Percentiles rank a stretch among this genome's conserved stretches.
Evolutionary conservation across 2,329 filamentous ascomycete genomes (phyloP).

Genomic region (Penicillium aurantiogriseum): DNA sequence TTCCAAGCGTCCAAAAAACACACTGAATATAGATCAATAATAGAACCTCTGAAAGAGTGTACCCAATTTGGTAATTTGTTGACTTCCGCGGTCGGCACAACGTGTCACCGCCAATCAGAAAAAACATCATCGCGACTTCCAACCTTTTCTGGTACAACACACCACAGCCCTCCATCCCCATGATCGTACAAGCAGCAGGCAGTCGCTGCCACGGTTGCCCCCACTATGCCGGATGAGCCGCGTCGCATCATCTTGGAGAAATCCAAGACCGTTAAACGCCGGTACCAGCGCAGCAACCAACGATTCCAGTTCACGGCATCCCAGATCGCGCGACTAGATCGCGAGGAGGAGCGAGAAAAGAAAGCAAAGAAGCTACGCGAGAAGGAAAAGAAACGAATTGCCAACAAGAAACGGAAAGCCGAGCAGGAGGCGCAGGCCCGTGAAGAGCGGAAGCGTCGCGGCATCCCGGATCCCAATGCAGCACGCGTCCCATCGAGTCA

Average conservation of each 20-base stretch:
- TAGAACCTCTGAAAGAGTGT: not conserved
- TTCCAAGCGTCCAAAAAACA: not conserved
- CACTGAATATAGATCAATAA: not conserved
- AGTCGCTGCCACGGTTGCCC: constrained; percentile 20
- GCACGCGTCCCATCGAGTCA: constrained; percentile 36
- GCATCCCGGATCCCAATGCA: constrained; percentile 33
- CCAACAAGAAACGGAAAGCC: constrained; percentile 37
- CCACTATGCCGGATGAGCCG: constrained; percentile 32
- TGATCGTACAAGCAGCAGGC: constrained; percentile 17
- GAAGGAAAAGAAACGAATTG: constrained; percentile 34
- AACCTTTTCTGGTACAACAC: not conserved
- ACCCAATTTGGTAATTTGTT: constrained; percentile 25
- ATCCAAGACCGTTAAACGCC: constrained; percentile 39
- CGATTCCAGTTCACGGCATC: constrained; percentile 36
- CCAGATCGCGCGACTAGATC: constrained; percentile 40
- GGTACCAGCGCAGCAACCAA: constrained; percentile 41
- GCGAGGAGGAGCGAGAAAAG: constrained; percentile 42
- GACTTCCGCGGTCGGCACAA: constrained; percentile 28
- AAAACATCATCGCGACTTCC: constrained; percentile 2
- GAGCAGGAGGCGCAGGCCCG: constrained; percentile 36
- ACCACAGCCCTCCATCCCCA: constrained; percentile 12
- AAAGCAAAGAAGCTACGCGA: constrained; percentile 41
- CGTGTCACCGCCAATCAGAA: constrained; percentile 29
- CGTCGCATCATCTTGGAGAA: constrained; percentile 39
- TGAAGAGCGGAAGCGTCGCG: constrained; percentile 34